These are phyloP conservation scores for Toxicodendron radicans DNA, from an alignment of 345 rosid genomes.

Conservation along the genomic window DNA sequence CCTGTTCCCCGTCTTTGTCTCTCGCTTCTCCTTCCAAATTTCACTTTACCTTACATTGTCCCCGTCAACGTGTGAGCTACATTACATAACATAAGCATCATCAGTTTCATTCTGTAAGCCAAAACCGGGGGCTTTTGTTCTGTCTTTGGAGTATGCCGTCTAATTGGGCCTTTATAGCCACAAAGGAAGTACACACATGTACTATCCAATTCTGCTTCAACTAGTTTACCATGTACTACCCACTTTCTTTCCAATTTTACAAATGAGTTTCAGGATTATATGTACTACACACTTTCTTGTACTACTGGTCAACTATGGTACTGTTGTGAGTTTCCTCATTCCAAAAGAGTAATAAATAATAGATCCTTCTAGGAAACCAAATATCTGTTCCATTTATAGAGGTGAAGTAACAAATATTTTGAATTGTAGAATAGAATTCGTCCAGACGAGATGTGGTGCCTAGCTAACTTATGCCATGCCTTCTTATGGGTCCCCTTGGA, in stretches of 20 bases:
- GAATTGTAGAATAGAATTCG: neutral
- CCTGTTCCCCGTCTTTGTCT: conserved; percentile 56
- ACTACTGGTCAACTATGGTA: conserved; percentile 9
- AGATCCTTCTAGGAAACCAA: neutral
- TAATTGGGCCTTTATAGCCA: conserved; percentile 8
- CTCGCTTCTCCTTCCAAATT: conserved; percentile 23
- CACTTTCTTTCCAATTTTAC: neutral
- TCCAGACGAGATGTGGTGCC: neutral
- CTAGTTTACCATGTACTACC: conserved; percentile 30
- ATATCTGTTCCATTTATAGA: neutral
- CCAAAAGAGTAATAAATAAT: neutral
- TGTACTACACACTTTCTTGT: conserved; percentile 27
- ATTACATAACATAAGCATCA: neutral
- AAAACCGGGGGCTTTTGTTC: too few relatives aligned
- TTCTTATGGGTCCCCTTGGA: neutral
- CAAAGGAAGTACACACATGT: conserved; percentile 31
- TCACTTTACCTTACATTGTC: neutral
- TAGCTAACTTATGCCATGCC: neutral
- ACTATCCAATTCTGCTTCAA: conserved; percentile 23
- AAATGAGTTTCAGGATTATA: neutral
- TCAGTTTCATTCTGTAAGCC: neutral
- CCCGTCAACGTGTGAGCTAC: neutral
- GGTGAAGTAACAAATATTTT: neutral
- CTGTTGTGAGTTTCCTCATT: neutral
- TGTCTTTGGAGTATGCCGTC: conserved; percentile 11